Conservation (phyloP, 176 grass and related monocot genomes). For the Bonia amplexicaulis region DNA sequence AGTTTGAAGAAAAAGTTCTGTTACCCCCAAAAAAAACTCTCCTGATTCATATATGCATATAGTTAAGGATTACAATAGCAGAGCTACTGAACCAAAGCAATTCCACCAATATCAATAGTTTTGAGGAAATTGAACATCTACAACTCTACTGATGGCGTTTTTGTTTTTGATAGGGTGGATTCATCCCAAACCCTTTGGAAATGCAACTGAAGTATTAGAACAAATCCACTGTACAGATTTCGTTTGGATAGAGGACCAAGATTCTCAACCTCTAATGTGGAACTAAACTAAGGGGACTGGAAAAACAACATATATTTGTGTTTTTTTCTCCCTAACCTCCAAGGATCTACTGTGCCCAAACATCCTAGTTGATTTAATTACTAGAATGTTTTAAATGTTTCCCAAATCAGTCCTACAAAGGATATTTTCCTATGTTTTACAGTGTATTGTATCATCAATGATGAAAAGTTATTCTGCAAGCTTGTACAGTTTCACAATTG, state of each 20-base stretch:
- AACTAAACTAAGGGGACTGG: not conserved
- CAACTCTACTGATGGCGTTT: not conserved
- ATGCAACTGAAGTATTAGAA: conserved; percentile 11
- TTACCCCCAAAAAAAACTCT: conserved; percentile 4
- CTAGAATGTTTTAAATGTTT: not conserved
- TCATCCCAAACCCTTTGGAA: not conserved
- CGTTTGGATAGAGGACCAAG: not conserved
- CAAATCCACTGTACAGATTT: not conserved
- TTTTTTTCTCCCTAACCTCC: not conserved
- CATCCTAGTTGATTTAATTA: conserved; percentile 10
- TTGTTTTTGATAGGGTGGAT: not conserved
- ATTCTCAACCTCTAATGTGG: not conserved
- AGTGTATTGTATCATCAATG: not conserved
- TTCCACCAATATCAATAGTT: not conserved
- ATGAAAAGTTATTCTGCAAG: not conserved
- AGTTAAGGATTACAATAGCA: conserved; percentile 17
- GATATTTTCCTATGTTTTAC: not conserved
- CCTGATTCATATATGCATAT: not conserved
- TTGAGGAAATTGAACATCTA: not conserved
- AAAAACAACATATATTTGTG: not conserved
- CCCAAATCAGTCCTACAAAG: not conserved
- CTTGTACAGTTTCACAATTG: not conserved
- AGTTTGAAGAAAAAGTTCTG: not conserved
- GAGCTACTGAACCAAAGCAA: not conserved
- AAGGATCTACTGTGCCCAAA: not conserved